phyloP scores from a whole-genome alignment of 345 rosid species.

The Linum tenue region DNA sequence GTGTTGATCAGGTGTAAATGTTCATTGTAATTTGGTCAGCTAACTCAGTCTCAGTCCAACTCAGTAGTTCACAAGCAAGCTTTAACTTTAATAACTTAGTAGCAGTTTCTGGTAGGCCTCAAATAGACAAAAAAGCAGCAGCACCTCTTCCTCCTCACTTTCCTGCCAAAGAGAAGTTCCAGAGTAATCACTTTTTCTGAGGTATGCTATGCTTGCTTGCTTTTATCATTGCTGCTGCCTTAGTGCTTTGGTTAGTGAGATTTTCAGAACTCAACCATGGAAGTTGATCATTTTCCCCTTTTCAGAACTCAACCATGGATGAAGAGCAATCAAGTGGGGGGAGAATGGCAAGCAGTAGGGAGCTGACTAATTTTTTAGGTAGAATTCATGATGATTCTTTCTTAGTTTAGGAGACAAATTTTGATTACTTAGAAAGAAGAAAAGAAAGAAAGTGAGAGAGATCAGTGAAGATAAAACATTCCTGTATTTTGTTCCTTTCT shows the following conservation, averaged over 20 bases:
- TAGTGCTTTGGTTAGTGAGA: conserved; percentile 4
- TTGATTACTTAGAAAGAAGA: conserved; percentile 25
- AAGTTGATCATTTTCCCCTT: conserved; percentile 8
- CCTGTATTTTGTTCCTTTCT: conserved; percentile 7
- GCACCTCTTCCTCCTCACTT: conserved; percentile 11
- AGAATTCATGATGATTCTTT: conserved; percentile 40
- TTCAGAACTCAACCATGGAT: conserved; percentile 32
- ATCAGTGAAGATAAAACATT: conserved; percentile 10
- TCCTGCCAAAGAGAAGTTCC: conserved; percentile 12
- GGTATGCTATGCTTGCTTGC: conserved; percentile 23
- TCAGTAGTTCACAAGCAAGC: conserved; percentile 19
- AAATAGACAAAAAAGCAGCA: conserved; percentile 16
- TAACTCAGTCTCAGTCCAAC: conserved; percentile 17
- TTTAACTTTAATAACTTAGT: conserved; percentile 16
- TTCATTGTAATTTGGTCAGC: conserved; percentile 28
- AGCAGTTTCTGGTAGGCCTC: conserved; percentile 19
- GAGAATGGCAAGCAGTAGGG: conserved; percentile 13
- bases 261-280: conserved; percentile 10
- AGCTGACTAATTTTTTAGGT: background rate
- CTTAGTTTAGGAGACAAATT: conserved; percentile 30
- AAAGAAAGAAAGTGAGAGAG: conserved; percentile 16
- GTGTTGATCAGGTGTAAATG: conserved; percentile 46
- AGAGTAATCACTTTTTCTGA: conserved; percentile 15
- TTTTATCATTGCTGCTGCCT: conserved; percentile 4
- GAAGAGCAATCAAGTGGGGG: conserved; percentile 29